A percentile compares a stretch with the other conserved stretches of the same genome.
Evolutionary conservation across 352 stramenopile species (phyloP).

Genomic region (Globisporangium canariense): DNA sequence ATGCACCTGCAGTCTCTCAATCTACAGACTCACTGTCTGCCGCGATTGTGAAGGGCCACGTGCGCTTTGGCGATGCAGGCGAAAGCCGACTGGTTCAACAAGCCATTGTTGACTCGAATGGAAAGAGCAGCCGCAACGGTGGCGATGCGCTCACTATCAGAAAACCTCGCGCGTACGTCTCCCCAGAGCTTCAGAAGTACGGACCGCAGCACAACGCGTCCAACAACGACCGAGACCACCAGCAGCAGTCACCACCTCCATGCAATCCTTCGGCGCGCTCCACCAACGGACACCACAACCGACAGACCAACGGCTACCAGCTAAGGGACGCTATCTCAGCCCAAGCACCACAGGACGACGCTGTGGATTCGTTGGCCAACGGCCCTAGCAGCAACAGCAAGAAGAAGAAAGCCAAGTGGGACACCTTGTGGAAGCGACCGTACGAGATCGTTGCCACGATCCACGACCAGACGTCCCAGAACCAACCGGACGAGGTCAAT

Average conservation of each 20-base stretch:
- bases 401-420: slow-evolving; percentile 24
- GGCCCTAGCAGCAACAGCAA: slow-evolving; percentile 4
- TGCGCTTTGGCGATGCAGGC: slow-evolving; percentile 38
- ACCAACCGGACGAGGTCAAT: neutral
- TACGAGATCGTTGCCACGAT: slow-evolving; percentile 76
- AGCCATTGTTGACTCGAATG: neutral
- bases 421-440: slow-evolving; percentile 74
- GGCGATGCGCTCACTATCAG: neutral
- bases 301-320: neutral
- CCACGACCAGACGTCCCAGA: slow-evolving; percentile 24
- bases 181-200: slow-evolving; percentile 54
- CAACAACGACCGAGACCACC: neutral
- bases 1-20: neutral
- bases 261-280: neutral
- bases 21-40: neutral
- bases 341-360: neutral
- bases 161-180: slow-evolving; percentile 3
- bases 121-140: neutral
- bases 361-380: neutral
- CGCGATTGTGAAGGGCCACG: slow-evolving; percentile 23
- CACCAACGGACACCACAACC: neutral
- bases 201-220: slow-evolving; percentile 25
- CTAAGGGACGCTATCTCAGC: neutral
- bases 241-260: neutral
- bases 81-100: slow-evolving; percentile 15